phyloP scores from a whole-genome alignment of 768 basidiomycete species.

The Mycena vulgaris region DNA sequence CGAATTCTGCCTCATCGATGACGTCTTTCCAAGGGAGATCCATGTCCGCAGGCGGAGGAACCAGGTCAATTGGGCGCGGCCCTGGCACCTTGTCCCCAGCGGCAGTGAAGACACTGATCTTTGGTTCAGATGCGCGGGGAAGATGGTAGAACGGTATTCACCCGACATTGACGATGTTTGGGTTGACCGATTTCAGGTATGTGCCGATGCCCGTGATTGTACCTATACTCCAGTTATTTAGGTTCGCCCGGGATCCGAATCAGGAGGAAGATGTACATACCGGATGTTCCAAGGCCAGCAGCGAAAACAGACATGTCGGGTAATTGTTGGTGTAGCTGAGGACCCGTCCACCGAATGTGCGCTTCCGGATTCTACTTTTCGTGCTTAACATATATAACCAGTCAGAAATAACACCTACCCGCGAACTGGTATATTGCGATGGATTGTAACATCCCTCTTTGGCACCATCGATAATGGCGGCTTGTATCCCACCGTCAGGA shows the following conservation, averaged over 20 bases:
- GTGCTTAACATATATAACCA: neutral
- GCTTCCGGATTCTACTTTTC: constrained; percentile 24
- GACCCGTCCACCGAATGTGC: constrained; percentile 35
- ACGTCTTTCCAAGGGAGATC: constrained; percentile 35
- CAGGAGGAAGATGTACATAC: constrained; percentile 1
- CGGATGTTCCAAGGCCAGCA: constrained; percentile 30
- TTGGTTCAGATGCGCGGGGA: neutral
- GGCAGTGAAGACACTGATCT: constrained; percentile 26
- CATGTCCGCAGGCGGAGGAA: constrained; percentile 27
- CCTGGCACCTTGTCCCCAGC: constrained; percentile 33
- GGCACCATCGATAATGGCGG: constrained; percentile 25
- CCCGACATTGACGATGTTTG: constrained; percentile 29
- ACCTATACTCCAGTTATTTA: neutral
- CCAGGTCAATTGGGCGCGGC: constrained; percentile 29
- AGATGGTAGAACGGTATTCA: neutral
- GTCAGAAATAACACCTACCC: constrained; percentile 1
- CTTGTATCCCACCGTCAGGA: constrained; percentile 25
- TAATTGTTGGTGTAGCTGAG: constrained; percentile 26
- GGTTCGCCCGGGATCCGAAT: too few species aligned
- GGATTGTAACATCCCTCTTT: constrained; percentile 28
- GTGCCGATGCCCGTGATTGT: constrained; percentile 28
- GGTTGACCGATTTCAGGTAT: constrained; percentile 29
- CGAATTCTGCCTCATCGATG: constrained; percentile 28
- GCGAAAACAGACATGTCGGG: constrained; percentile 32
- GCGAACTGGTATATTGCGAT: constrained; percentile 27